Evolutionary conservation across 306 rosid species (phyloP).

Genomic region (Hippophae gyantsensis): DNA sequence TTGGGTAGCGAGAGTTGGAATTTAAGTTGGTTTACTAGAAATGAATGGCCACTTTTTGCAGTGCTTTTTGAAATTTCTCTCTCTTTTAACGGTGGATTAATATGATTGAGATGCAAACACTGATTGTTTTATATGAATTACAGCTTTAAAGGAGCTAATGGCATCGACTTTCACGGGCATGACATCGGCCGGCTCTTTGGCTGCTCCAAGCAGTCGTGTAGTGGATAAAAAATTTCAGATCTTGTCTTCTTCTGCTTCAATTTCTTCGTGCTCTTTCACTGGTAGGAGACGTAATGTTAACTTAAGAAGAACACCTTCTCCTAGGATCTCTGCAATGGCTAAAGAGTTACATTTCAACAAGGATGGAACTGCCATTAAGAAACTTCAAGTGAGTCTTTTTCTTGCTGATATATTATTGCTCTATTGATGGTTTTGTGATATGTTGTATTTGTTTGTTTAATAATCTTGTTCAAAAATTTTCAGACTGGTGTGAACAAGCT

Average conservation of each 20-base stretch:
- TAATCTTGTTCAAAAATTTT: neutral
- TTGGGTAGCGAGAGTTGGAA: too few species aligned
- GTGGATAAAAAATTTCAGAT: conserved; percentile 32
- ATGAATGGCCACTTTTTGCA: too few species aligned
- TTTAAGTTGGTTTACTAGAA: too few species aligned
- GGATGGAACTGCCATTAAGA: conserved; percentile 91
- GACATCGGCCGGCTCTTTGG: conserved; percentile 44
- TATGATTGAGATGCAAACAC: too few species aligned
- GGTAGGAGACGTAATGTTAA: conserved; percentile 28
- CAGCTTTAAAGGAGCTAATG: conserved; percentile 25
- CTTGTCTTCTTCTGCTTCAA: conserved; percentile 57
- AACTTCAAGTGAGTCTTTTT: conserved; percentile 40
- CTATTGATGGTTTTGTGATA: neutral
- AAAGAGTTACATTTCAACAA: conserved; percentile 89
- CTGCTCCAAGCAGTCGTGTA: conserved; percentile 36
- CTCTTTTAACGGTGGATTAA: too few species aligned
- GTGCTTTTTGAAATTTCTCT: too few species aligned
- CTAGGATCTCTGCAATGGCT: conserved; percentile 81
- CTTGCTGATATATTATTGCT: neutral
- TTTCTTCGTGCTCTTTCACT: conserved; percentile 45
- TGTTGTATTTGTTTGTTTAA: neutral
- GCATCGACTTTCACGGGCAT: conserved; percentile 66
- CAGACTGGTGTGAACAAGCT: conserved; percentile 98
- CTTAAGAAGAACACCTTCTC: conserved; percentile 25
- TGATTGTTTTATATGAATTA: too few species aligned